phyloP scores from a whole-genome alignment of 139 green algal species.

The Penium margaritaceum region DNA sequence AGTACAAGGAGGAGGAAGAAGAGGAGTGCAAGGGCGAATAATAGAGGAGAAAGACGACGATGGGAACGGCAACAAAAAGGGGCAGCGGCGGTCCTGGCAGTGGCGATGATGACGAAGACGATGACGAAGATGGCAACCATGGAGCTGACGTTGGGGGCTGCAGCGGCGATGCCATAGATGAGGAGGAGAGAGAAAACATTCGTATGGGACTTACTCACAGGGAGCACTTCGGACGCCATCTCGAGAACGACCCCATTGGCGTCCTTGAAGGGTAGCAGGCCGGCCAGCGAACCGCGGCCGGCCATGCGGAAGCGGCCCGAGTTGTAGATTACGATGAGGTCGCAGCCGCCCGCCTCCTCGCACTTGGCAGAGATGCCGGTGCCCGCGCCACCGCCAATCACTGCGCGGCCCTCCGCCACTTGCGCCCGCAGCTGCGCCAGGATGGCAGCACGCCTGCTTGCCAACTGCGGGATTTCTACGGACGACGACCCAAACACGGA shows the following conservation, averaged over 20 bases:
- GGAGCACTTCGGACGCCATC: not conserved
- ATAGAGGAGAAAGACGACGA: not conserved
- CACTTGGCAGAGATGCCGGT: constrained; percentile 5
- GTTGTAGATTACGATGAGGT: constrained; percentile 14
- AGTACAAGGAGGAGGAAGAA: too few relatives aligned
- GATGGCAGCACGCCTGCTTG: not conserved
- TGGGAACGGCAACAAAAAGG: not conserved
- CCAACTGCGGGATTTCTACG: not conserved
- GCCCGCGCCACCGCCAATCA: constrained; percentile 4
- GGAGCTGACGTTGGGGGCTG: not conserved
- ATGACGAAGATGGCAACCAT: not conserved
- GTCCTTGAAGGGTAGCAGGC: not conserved
- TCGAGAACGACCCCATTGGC: constrained; percentile 7
- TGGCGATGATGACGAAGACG: not conserved
- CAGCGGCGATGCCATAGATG: not conserved
- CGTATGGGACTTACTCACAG: not conserved
- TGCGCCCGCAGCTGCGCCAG: not conserved
- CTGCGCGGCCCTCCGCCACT: not conserved
- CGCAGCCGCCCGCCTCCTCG: constrained; percentile 1
- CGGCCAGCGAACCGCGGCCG: not conserved
- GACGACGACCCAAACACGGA: not conserved
- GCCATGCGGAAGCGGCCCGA: constrained; percentile 12
- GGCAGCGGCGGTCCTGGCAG: not conserved
- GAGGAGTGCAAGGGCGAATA: too few relatives aligned
- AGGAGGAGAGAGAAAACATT: not conserved